Conservation (phyloP, 1,284 basidiomycete species). For the Ceraceosorus bombacis region DNA sequence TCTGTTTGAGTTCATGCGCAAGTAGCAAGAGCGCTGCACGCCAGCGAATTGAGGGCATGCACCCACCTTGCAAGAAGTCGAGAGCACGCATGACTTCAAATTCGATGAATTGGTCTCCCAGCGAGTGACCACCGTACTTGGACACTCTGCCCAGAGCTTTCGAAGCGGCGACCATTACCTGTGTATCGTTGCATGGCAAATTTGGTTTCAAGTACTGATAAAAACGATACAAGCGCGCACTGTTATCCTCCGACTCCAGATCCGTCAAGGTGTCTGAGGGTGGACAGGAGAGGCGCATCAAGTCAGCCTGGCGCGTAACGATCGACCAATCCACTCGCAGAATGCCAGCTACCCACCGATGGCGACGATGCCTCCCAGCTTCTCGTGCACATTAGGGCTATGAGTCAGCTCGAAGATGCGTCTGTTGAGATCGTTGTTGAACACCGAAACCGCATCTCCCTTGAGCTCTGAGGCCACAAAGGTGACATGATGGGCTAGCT, state of each 20-base stretch:
- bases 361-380: slow-evolving; percentile 71
- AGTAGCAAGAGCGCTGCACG: background rate
- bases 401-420: slow-evolving; percentile 74
- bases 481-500: slow-evolving; percentile 35
- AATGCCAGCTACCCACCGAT: slow-evolving; percentile 58
- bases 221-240: slow-evolving; percentile 72
- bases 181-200: slow-evolving; percentile 71
- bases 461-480: slow-evolving; percentile 39
- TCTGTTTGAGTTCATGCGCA: background rate
- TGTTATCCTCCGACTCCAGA: slow-evolving; percentile 31
- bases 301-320: background rate
- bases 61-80: slow-evolving; percentile 56
- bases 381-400: slow-evolving; percentile 65
- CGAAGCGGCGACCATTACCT: slow-evolving; percentile 79
- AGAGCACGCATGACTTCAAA: slow-evolving; percentile 74
- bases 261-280: slow-evolving; percentile 21
- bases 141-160: slow-evolving; percentile 76
- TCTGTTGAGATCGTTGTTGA: slow-evolving; percentile 58
- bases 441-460: slow-evolving; percentile 36
- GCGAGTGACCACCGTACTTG: slow-evolving; percentile 67
- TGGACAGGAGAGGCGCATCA: background rate
- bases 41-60: background rate
- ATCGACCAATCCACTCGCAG: background rate
- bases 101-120: slow-evolving; percentile 80
- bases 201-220: slow-evolving; percentile 85